Conservation (phyloP, 345 rosid genomes). For the Sisymbrium altissimum region DNA sequence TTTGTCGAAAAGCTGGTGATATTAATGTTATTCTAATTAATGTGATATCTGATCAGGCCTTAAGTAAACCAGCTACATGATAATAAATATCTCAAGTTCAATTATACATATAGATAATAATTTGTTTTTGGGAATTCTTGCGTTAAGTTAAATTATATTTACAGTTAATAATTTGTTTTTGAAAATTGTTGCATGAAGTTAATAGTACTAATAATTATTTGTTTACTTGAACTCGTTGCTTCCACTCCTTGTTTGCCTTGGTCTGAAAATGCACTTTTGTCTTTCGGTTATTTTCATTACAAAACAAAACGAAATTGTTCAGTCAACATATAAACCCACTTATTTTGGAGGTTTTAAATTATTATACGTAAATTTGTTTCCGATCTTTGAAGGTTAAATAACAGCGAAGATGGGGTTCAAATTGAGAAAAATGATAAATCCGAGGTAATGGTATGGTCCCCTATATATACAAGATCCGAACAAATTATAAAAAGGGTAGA, state of each 20-base stretch:
- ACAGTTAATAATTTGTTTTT: neutral
- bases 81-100: neutral
- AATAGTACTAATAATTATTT: neutral
- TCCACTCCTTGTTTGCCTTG: neutral
- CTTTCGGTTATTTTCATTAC: neutral
- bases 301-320: neutral
- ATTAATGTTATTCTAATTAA: neutral
- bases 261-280: neutral
- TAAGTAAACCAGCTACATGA: neutral
- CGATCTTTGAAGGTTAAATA: neutral
- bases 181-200: neutral
- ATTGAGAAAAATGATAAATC: neutral
- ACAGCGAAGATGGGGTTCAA: neutral
- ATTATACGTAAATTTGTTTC: neutral
- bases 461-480: neutral
- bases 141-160: neutral
- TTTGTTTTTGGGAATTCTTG: neutral
- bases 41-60: neutral
- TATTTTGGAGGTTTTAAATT: neutral
- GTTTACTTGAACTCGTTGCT: neutral
- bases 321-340: neutral
- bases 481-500: neutral
- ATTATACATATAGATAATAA: neutral
- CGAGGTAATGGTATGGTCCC: constrained; percentile 1
- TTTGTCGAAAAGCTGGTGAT: neutral